Conservation (phyloP, 1,284 basidiomycete species). For the Leucoagaricus sp. region DNA sequence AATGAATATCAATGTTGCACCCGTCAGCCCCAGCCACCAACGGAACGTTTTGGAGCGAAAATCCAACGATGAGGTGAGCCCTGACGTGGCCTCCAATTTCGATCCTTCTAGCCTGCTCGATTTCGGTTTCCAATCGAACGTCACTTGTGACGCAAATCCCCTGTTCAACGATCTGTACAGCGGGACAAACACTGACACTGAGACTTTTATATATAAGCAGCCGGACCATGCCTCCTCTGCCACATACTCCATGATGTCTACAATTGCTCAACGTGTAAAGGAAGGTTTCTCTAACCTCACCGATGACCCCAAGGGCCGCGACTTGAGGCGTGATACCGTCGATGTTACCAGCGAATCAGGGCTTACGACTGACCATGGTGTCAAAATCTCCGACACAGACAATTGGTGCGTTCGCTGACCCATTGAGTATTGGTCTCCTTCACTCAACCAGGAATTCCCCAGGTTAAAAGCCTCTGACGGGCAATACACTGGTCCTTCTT, state of each 20-base stretch:
- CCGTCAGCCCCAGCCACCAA: too few species aligned
- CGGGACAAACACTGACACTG: background rate
- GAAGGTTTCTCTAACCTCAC: slow-evolving; percentile 26
- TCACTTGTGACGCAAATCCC: background rate
- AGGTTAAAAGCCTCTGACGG: slow-evolving; percentile 58
- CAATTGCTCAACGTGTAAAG: slow-evolving; percentile 24
- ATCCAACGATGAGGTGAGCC: background rate
- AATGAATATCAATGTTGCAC: too few species aligned
- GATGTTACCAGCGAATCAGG: slow-evolving; percentile 37
- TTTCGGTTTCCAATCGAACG: background rate
- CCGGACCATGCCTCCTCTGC: background rate
- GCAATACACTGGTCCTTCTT: slow-evolving; percentile 46
- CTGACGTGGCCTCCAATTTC: background rate
- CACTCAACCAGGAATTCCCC: background rate
- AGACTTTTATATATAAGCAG: background rate
- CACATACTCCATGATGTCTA: slow-evolving; percentile 22
- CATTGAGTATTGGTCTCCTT: background rate
- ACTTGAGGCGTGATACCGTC: slow-evolving; percentile 47
- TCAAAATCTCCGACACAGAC: slow-evolving; percentile 61
- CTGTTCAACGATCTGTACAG: background rate
- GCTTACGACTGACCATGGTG: slow-evolving; percentile 65
- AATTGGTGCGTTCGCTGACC: slow-evolving; percentile 49
- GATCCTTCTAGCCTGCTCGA: background rate
- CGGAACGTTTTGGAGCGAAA: background rate
- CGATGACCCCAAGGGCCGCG: slow-evolving; percentile 42